Evolutionary conservation across 192 early-diverging fungal genomes (phyloP).

Genomic region (Spizellomyces punctatus): DNA sequence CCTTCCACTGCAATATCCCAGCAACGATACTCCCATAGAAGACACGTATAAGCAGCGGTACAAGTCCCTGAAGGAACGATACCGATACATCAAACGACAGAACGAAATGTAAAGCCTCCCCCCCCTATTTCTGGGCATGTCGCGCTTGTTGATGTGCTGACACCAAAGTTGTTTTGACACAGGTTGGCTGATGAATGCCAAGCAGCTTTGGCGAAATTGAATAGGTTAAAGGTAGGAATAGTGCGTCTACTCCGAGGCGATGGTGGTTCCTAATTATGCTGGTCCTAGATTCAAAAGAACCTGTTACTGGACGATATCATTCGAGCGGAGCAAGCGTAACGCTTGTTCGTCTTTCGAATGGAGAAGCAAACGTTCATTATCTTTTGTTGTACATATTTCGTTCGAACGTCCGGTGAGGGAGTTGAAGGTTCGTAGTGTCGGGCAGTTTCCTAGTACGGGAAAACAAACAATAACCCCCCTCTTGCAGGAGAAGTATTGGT

Average conservation of each 20-base stretch:
- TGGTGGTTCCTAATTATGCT: neutral
- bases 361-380: too few species aligned
- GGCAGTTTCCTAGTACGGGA: too few species aligned
- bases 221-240: slow-evolving; percentile 5
- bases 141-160: neutral
- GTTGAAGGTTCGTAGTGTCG: too few species aligned
- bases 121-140: neutral
- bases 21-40: too few species aligned
- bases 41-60: slow-evolving; percentile 2
- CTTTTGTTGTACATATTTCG: too few species aligned
- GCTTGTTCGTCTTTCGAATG: too few species aligned
- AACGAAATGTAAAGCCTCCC: slow-evolving; percentile 8
- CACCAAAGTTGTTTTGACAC: neutral
- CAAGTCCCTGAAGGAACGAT: slow-evolving; percentile 8
- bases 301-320: neutral
- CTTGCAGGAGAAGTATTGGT: neutral
- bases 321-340: neutral
- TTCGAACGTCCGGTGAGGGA: too few species aligned
- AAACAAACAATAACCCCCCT: too few species aligned
- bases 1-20: too few species aligned
- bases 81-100: neutral
- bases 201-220: slow-evolving; percentile 3
- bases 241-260: neutral
- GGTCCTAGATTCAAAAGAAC: neutral
- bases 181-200: slow-evolving; percentile 9